phyloP scores from a whole-genome alignment of 73 alveolate species.

The Halteria grandinella region DNA sequence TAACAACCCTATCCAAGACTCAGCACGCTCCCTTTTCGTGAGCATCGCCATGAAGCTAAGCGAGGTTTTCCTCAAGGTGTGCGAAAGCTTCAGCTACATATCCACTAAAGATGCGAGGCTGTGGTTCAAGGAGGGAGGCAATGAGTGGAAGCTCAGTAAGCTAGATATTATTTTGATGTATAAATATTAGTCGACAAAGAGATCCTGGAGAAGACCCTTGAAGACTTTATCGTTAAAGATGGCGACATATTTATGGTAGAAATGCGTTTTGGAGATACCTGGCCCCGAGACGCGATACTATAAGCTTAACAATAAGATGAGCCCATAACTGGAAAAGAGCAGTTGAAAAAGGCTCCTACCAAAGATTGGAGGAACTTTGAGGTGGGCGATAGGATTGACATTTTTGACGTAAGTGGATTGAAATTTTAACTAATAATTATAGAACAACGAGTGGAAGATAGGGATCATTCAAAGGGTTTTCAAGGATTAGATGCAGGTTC shows the following conservation, averaged over 20 bases:
- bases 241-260: conserved; percentile 69
- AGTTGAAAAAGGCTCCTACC: too few relatives aligned
- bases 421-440: neutral
- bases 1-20: conserved; percentile 46
- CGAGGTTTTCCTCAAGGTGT: conserved; percentile 57
- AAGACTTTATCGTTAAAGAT: conserved; percentile 58
- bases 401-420: conserved; percentile 17
- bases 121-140: conserved; percentile 61
- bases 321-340: too few relatives aligned
- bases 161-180: neutral
- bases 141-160: conserved; percentile 44
- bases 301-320: neutral
- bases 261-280: conserved; percentile 43
- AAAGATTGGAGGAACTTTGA: conserved; percentile 65
- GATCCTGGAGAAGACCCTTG: conserved; percentile 27
- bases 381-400: conserved; percentile 69
- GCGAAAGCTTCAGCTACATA: conserved; percentile 62
- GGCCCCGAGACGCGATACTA: conserved; percentile 59
- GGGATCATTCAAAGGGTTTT: conserved; percentile 43
- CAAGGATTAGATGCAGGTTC: conserved; percentile 54
- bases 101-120: conserved; percentile 63
- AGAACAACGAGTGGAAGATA: conserved; percentile 66
- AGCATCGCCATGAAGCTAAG: conserved; percentile 50
- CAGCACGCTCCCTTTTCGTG: conserved; percentile 50
- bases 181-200: conserved; percentile 33